These are phyloP conservation scores for Caryopteris hybrid DNA, from an alignment of 305 asterid genomes.

Conservation along the genomic window DNA sequence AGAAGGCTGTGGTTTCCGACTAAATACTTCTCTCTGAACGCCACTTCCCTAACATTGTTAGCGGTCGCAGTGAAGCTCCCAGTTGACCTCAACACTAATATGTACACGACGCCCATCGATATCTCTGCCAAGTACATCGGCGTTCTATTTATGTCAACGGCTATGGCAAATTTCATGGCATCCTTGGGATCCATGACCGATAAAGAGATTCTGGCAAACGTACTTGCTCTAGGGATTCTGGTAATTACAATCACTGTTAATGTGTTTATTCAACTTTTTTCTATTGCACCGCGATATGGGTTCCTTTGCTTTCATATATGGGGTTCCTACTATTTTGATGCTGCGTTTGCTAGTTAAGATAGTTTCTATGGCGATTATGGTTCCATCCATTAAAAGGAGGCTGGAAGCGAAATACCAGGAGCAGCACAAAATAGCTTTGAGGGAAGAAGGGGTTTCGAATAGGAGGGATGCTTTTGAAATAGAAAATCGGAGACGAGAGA, in stretches of 20 bases:
- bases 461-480: not conserved
- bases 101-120: not conserved
- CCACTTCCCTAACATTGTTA: not conserved
- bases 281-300: not conserved
- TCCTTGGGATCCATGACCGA: not conserved
- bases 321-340: not conserved
- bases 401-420: conserved; percentile 19
- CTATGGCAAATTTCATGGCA: not conserved
- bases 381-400: not conserved
- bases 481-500: not conserved
- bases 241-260: not conserved
- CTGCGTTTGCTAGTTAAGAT: not conserved
- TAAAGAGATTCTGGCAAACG: not conserved
- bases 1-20: conserved; percentile 2
- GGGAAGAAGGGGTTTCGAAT: not conserved
- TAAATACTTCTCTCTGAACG: not conserved
- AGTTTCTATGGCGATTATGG: not conserved
- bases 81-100: not conserved
- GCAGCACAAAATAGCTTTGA: not conserved
- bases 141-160: not conserved
- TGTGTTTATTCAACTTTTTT: not conserved
- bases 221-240: conserved; percentile 1
- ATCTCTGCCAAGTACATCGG: not conserved
- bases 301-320: not conserved
- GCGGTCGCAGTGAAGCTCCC: not conserved